Base-by-base conservation (phyloP, 1,284 basidiomycete genomes). In the Athelia psychrophila region DNA sequence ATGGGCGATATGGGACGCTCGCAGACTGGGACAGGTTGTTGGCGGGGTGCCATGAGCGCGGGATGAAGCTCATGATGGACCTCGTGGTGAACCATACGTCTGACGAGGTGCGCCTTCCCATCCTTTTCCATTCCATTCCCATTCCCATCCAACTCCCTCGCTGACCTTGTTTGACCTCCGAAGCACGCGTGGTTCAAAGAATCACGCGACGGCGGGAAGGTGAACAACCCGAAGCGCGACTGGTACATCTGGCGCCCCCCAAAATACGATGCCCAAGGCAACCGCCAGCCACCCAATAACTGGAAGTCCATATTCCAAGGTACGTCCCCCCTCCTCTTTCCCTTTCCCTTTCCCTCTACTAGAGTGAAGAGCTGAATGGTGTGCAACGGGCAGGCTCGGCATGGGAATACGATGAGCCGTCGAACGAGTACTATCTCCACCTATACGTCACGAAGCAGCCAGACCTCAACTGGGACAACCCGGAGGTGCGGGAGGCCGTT, bases 71-170 rank as follows among this genome's bases (percentile, higher is more conserved):
- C 47, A 79, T 91, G 76, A 86, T 91, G 75, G 88, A 91, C 64
- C 79, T 91, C 2, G 89, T 91, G 25, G 83, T 86, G n/a, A 92
- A 91, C 66, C 89, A 91, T 66, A 84, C 82, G 5, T 89, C 86
- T 2, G 83, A 88, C 67, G 79, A 88, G 73, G 82, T 80, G 49
- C 44, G 63, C 35, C 22, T 42, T 30, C 27, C 35, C 22, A 35
- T 30, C 27, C 13, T 5, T 30, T 13, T 30, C 13, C 27, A 30
- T 30, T 30, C 5, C 27, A 30, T 30, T 13, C 13, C n/a, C n/a
- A n/a, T n/a, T n/a, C n/a, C n/a, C n/a, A n/a, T n/a, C n/a, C n/a
- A n/a, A n/a, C 27, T 30, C 27, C 27, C 13, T 5, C 27, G 27
- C 27, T 30, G 27, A 30, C 5, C 27, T 30, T 30, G n/a, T 30